Percentiles rank a stretch among this genome's conserved stretches.
Evolutionary conservation across 306 rosid species (phyloP).

Genomic region (Gastrolobium villosum): DNA sequence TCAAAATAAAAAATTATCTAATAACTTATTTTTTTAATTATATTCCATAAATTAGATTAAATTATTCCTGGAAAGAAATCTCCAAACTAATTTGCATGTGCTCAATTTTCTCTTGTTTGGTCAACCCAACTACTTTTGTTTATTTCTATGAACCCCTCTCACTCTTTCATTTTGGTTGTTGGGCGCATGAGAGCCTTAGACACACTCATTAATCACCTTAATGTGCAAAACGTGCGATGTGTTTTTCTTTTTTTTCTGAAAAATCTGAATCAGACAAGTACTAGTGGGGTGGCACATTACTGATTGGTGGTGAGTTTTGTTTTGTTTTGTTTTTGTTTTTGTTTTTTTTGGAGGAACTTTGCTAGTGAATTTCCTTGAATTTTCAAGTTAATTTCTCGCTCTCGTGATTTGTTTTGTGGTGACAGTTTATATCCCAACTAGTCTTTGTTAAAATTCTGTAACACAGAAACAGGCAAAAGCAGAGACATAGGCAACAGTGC

Average conservation of each 20-base stretch:
- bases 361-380: neutral
- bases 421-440: neutral
- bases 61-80: too few relatives aligned
- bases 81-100: too few relatives aligned
- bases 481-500: neutral
- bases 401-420: neutral
- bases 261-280: neutral
- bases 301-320: neutral
- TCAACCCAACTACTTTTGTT: too few relatives aligned
- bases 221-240: neutral
- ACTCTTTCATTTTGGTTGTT: neutral
- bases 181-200: neutral
- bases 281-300: neutral
- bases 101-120: too few relatives aligned
- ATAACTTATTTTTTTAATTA: too few relatives aligned
- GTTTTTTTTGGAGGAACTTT: neutral
- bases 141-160: too few relatives aligned
- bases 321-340: too few relatives aligned
- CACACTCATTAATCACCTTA: neutral
- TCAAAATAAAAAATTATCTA: too few relatives aligned
- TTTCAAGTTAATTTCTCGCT: neutral
- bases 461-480: neutral
- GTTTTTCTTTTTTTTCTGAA: neutral
- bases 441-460: neutral
- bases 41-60: too few relatives aligned